phyloP scores from a whole-genome alignment of 306 rosid genomes.

The Hippophae gyantsensis region DNA sequence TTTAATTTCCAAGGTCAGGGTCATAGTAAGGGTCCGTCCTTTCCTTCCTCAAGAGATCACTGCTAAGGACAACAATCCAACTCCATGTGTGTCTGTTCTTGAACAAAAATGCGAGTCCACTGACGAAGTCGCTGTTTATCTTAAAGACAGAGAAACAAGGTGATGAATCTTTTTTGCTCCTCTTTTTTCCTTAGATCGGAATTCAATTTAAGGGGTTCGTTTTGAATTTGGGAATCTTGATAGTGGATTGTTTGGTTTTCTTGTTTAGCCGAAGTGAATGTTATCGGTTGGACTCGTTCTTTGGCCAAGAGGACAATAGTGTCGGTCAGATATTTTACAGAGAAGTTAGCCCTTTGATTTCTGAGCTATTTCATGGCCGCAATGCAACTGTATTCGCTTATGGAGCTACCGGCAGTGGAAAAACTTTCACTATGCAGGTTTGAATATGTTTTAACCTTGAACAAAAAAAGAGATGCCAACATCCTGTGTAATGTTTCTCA shows the following conservation, averaged over 20 bases:
- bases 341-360: slow-evolving; percentile 73
- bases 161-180: slow-evolving; percentile 9
- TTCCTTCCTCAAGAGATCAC: slow-evolving; percentile 51
- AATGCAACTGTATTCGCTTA: slow-evolving; percentile 87
- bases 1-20: slow-evolving; percentile 61
- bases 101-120: slow-evolving; percentile 26
- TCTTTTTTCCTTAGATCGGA: neutral
- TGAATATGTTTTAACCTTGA: neutral
- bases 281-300: slow-evolving; percentile 67
- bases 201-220: neutral
- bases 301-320: slow-evolving; percentile 62
- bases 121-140: slow-evolving; percentile 51
- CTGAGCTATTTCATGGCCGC: slow-evolving; percentile 56
- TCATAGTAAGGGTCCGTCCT: slow-evolving; percentile 76
- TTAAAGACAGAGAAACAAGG: slow-evolving; percentile 78
- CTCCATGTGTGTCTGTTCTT: slow-evolving; percentile 45
- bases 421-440: slow-evolving; percentile 95
- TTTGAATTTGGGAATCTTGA: slow-evolving; percentile 1
- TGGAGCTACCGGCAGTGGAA: slow-evolving; percentile 97
- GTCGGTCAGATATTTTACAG: slow-evolving; percentile 49
- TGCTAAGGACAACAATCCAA: slow-evolving; percentile 14
- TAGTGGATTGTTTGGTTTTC: neutral
- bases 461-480: neutral
- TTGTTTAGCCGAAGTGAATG: slow-evolving; percentile 67
- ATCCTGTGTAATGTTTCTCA: too few relatives aligned